Base-by-base conservation (phyloP, 345 rosid genomes). In the Nasturtium officinale region DNA sequence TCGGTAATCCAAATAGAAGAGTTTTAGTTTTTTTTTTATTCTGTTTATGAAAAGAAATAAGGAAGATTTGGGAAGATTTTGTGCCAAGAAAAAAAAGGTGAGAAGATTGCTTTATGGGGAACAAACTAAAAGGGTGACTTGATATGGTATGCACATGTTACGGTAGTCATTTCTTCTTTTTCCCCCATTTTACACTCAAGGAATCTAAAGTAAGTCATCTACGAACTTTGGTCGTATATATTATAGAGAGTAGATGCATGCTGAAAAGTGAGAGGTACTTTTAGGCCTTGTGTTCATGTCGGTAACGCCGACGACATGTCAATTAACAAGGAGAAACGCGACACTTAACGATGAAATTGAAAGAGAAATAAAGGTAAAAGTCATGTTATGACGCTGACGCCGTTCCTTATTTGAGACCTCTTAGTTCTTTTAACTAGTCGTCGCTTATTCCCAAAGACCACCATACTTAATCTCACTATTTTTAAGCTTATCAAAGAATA, bases 61-160 rank as follows among this genome's bases (percentile, higher is more conserved):
- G 60, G 67, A 63, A 76, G 80, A 77, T 70, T 62, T 76, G 75
- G 59, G 54, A 70, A 70, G 80, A 70, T 77, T 71, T 77, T 76
- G 66, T 63, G 70, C 71, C 71, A 70, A 69, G 67, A 10, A 73
- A 71, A 48, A 48, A 57, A 50, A 51, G 15, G 61, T 30, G 65
- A 29, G 23, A 56, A 70, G 33, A 64, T 46, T 63, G 38, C 76
- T 77, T 77, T 70, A 46, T 56, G 66, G 71, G 75, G 80, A 69
- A 70, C 72, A 77, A 70, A 64, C 80, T 70, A 77, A 77, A 76
- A 64, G 80, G 28, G 60, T 64, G 75, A 68, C 63, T 75, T 67
- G 78, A 67, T 68, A 60, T 75, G 57, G 48, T 60, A 67, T 52
- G 79, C 63, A 75, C 74, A 75, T 75, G 74, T 68, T 75, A 68